Percentiles rank a stretch among this genome's conserved stretches.
Evolutionary conservation across 148 eudicot genomes (phyloP).

Genomic region (Rhododendron simsii): DNA sequence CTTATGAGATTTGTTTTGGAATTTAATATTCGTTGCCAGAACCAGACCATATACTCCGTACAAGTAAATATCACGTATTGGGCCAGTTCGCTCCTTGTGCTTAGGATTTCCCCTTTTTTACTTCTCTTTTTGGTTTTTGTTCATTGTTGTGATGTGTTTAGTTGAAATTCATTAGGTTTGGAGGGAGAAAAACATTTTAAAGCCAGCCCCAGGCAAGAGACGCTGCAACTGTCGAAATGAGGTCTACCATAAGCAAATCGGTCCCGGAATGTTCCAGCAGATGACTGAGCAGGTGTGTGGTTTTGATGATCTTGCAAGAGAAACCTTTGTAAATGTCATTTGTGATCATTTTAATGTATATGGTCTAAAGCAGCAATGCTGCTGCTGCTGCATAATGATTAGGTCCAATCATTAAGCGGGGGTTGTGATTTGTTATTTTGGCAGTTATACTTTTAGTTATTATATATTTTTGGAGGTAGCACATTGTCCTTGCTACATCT

Average conservation of each 20-base stretch:
- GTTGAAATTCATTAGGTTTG: conserved; percentile 53
- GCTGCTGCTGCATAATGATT: background rate
- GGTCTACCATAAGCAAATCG: conserved; percentile 95
- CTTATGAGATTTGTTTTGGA: background rate
- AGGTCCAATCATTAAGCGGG: background rate
- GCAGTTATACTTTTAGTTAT: background rate
- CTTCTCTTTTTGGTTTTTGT: background rate
- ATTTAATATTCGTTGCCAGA: background rate
- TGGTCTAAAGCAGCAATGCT: background rate
- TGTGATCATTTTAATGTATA: background rate
- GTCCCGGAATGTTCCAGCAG: conserved; percentile 97
- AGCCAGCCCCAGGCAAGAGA: conserved; percentile 87
- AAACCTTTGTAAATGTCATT: background rate
- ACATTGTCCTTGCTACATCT: background rate
- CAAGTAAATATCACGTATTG: background rate
- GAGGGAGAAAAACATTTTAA: conserved; percentile 83
- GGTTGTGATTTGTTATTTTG: background rate
- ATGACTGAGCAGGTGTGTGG: conserved; percentile 84
- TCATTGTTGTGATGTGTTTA: conserved; percentile 7
- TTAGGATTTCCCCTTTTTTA: background rate
- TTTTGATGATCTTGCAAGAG: background rate
- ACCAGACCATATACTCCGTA: background rate
- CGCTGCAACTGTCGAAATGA: conserved; percentile 94
- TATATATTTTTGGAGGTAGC: background rate
- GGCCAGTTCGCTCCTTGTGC: background rate